Base-by-base conservation (phyloP, 176 grass and related monocot genomes). In the Lolium multiflorum region DNA sequence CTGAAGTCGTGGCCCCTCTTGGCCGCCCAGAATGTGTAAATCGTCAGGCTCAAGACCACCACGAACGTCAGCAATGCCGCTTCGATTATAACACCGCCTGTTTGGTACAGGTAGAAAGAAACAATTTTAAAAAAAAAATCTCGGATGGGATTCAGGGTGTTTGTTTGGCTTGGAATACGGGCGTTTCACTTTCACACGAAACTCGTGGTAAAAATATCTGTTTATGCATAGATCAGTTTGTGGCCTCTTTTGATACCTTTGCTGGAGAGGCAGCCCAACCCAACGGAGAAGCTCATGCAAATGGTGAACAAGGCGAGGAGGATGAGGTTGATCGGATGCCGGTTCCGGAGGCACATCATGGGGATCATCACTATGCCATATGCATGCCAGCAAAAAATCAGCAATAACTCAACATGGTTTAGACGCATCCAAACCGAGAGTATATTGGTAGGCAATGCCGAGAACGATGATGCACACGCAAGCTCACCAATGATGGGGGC, bases 11-110 rank as follows among this genome's bases (percentile, higher is more conserved):
- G 73, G 80, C 92, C 92, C 71, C 73, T 89, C 85, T 83, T 89
- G 9, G 90, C 92, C n/a, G 92, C 92, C 92, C 88, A 97, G 77
- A 97, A 94, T n/a, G 94, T 97, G 94, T 95, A 95, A 10, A 91
- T 7, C 7, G 90, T 93, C 44, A 93, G 81, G 63, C 63, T 74
- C 10, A 91, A 18, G 38, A 91, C 82, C 80, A 88, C 65, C 61
- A 26, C 50, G 20, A 90, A 73, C 2, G 84, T 95, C 35, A 93
- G 55, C 5, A 38, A 58, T 8, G 86, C 88, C 13, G 91, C 86
- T 93, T 93, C 87, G 49, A 95, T 73, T 46, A 90, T 39, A 8
- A 88, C 68, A 18, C 86, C 84, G 1, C 90, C 88, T 88, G 87
- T 62, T 78, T 68, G 37, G 10, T 83, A 54, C 10, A 38, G 18